These are phyloP conservation scores for Neonectria neomacrospora DNA, from an alignment of 2,329 filamentous ascomycete genomes.

Conservation along the genomic window DNA sequence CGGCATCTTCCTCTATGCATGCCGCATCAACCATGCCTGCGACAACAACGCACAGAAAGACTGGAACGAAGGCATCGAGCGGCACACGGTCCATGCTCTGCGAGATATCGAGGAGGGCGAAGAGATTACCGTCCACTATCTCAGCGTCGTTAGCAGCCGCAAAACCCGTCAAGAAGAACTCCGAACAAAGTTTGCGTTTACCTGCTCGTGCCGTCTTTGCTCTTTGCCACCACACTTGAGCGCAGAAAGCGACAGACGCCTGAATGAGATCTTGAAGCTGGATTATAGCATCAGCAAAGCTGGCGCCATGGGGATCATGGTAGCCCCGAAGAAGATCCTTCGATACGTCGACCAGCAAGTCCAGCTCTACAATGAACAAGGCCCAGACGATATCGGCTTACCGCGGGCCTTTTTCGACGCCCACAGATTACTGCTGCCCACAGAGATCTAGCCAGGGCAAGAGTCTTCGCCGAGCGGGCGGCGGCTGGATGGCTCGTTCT, in stretches of 20 bases:
- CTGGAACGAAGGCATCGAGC: slow-evolving; percentile 37
- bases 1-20: slow-evolving; percentile 37
- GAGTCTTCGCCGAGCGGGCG: slow-evolving; percentile 15
- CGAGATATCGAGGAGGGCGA: slow-evolving; percentile 39
- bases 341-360: neutral
- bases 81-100: slow-evolving; percentile 39
- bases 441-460: slow-evolving; percentile 22
- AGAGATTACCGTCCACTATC: slow-evolving; percentile 42
- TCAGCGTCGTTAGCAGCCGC: neutral
- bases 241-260: slow-evolving; percentile 4
- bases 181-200: slow-evolving; percentile 5
- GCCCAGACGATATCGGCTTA: neutral
- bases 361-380: neutral
- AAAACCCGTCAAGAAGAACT: slow-evolving; percentile 6
- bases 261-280: slow-evolving; percentile 9
- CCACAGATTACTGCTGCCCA: neutral
- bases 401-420: slow-evolving; percentile 4
- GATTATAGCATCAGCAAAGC: neutral
- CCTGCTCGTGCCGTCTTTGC: slow-evolving; percentile 25
- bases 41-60: slow-evolving; percentile 38
- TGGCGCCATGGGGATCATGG: neutral
- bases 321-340: neutral
- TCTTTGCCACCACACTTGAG: slow-evolving; percentile 5
- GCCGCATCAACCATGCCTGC: slow-evolving; percentile 47
- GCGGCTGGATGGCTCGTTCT: neutral